phyloP scores from a whole-genome alignment of 139 green algal genomes.

The Closterium sp. region DNA sequence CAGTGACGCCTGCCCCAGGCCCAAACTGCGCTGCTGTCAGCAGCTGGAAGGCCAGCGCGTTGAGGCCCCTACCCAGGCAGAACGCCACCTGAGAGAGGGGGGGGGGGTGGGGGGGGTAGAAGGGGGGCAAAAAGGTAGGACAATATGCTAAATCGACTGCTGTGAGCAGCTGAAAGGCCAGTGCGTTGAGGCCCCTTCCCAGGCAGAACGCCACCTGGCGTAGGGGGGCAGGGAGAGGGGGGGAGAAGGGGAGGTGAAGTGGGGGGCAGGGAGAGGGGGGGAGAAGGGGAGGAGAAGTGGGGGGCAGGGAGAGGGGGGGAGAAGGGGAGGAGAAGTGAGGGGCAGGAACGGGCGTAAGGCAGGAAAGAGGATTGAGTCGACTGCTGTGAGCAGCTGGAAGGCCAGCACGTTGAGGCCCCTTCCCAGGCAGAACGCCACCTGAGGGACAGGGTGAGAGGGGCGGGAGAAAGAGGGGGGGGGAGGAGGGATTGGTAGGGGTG shows the following conservation, averaged over 20 bases:
- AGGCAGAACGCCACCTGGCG: neutral
- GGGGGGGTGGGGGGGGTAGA: too few relatives aligned
- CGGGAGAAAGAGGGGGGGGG: too few relatives aligned
- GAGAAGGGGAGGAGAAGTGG: neutral
- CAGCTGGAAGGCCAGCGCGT: constrained; percentile 9
- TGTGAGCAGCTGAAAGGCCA: constrained; percentile 3
- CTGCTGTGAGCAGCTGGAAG: constrained; percentile 13
- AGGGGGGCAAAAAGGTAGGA: too few relatives aligned
- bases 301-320: neutral
- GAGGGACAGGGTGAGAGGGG: too few relatives aligned
- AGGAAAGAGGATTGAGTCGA: neutral
- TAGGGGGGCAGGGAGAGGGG: too few relatives aligned
- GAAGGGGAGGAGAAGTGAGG: too few relatives aligned
- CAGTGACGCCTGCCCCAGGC: neutral
- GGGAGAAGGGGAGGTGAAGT: neutral
- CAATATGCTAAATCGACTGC: too few relatives aligned
- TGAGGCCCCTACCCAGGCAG: neutral
- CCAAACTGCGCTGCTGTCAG: neutral
- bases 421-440: neutral
- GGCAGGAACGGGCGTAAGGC: too few relatives aligned
- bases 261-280: neutral
- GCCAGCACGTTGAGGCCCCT: neutral
- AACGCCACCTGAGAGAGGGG: neutral
- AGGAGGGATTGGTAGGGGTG: neutral
- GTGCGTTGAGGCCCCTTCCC: neutral